Evolutionary conservation across 345 rosid species (phyloP).

Genomic region (Brassica carinata): DNA sequence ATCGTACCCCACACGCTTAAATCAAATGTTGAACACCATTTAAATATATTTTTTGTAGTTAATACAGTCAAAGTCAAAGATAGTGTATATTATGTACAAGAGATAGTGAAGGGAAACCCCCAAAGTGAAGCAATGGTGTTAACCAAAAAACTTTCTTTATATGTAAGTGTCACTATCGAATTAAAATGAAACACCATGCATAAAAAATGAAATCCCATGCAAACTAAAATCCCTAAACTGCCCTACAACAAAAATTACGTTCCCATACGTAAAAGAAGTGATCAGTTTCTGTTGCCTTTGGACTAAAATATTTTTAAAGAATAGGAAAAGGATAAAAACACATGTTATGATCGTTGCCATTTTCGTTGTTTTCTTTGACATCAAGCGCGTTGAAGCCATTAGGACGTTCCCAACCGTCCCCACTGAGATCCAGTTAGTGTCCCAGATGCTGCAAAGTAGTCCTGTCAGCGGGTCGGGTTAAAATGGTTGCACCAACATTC

Average conservation of each 20-base stretch:
- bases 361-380: slow-evolving; percentile 1
- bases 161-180: slow-evolving; percentile 8
- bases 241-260: slow-evolving; percentile 13
- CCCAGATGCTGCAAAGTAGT: slow-evolving; percentile 23
- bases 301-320: neutral
- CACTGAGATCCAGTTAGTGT: slow-evolving; percentile 17
- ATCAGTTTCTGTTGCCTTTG: neutral
- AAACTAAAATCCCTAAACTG: neutral
- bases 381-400: slow-evolving; percentile 25
- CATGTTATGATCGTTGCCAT: neutral
- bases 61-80: slow-evolving; percentile 33
- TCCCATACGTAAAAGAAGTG: neutral
- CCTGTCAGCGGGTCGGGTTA: slow-evolving; percentile 17
- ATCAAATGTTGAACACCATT: slow-evolving; percentile 15
- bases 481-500: slow-evolving; percentile 37
- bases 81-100: neutral
- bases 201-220: slow-evolving; percentile 14
- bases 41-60: neutral
- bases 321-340: neutral
- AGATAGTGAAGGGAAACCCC: slow-evolving; percentile 1
- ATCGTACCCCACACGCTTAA: neutral
- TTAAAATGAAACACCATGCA: neutral
- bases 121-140: slow-evolving; percentile 17
- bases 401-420: slow-evolving; percentile 21
- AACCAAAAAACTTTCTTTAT: slow-evolving; percentile 11